Base-by-base conservation (phyloP, 768 basidiomycete species). In the Termitomyces sp. region DNA sequence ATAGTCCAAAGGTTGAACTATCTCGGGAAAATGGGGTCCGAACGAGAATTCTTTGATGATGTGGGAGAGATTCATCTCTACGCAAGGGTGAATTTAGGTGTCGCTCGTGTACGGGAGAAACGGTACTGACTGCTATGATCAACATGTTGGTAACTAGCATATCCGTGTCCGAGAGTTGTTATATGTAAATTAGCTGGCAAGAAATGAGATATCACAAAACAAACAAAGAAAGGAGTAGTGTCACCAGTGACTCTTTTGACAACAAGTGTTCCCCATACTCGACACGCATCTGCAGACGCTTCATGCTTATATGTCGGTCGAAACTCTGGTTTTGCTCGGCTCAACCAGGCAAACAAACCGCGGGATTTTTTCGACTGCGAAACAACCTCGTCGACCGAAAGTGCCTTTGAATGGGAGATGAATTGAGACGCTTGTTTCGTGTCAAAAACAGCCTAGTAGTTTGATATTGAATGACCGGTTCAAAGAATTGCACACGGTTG, bases 31-130 rank as follows among this genome's bases (percentile, higher is more conserved):
- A 76, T 89, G 87, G 2, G 94, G 91, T 1, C 96, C 96, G 62
- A 98, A 98, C 0, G 94, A 97, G 69, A 98, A 97, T 71, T 99
- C 96, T 53, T 87, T 87, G 66, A 98, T 94, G 61, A 97, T 86
- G 75, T 98, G 96, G 3, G 92, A 94, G 36, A 99, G 81, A 67
- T 99, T 99, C 92, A 98, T 94, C 63, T 87, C 94, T 96, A 48
- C 10, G 41, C 8, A 54, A 13, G 13, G 24, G 18, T 52, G 52
- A 36, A 13, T 30, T 28, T n/a, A 38, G 30, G 10, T 54, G 33
- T 4, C 38, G 20, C 24, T 16, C 35, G 24, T 18, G 10, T 20
- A 22, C 13, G 18, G 20, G 14, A 18, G 13, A 52, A 52, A 40
- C 2, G n/a, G 11, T 52, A 80, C 90, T 61, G 65, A 96, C 95